Evolutionary conservation across 1,284 basidiomycete species (phyloP).

Genomic region (Fomitopsis palustris): DNA sequence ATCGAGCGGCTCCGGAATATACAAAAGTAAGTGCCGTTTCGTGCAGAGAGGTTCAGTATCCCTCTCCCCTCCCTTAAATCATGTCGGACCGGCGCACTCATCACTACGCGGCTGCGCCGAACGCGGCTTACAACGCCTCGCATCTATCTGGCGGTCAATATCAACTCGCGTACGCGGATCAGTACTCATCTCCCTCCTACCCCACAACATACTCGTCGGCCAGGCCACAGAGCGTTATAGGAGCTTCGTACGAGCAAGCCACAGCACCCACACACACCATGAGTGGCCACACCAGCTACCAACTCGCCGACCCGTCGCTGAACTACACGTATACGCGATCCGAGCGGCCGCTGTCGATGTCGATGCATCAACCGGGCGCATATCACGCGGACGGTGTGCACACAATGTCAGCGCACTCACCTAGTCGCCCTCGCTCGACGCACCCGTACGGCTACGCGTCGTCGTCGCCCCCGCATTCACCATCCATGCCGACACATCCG

Average conservation of each 20-base stretch:
- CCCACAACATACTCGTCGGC: constrained; percentile 21
- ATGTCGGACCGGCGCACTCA: constrained; percentile 33
- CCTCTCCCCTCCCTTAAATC: constrained; percentile 16
- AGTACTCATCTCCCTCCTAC: constrained; percentile 26
- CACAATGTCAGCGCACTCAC: constrained; percentile 15
- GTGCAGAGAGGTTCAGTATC: constrained; percentile 20
- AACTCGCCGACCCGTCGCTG: constrained; percentile 18
- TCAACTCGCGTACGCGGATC: constrained; percentile 19
- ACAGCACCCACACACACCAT: constrained; percentile 20
- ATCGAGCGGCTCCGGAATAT: constrained; percentile 24
- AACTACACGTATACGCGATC: constrained; percentile 24
- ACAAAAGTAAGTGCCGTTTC: constrained; percentile 28
- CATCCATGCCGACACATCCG: constrained; percentile 22
- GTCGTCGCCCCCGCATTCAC: constrained; percentile 21
- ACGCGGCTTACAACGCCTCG: constrained; percentile 21
- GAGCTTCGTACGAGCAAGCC: constrained; percentile 22
- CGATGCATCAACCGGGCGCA: constrained; percentile 20
- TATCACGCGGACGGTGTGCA: constrained; percentile 21
- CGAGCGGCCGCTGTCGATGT: constrained; percentile 21
- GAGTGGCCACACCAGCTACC: constrained; percentile 16
- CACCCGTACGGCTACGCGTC: constrained; percentile 19
- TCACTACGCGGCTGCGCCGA: constrained; percentile 21
- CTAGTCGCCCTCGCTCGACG: constrained; percentile 20
- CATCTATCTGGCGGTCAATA: constrained; percentile 28
- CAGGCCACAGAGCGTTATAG: constrained; percentile 16